Base-by-base conservation (phyloP, 1,284 basidiomycete genomes). In the Leucoagaricus sp. region DNA sequence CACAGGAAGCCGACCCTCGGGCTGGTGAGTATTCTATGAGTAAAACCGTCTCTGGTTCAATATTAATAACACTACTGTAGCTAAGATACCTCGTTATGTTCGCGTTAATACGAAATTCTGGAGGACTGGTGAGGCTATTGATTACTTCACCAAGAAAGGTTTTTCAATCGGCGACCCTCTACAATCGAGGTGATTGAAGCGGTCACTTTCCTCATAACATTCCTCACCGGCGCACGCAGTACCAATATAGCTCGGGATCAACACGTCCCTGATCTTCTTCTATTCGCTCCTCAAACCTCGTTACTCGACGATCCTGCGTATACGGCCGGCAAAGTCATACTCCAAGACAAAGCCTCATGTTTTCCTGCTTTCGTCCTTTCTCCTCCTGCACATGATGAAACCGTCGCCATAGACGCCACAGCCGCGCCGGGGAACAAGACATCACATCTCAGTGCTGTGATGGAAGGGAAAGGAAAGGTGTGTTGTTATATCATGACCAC, bases 381-480 rank as follows among this genome's bases (percentile, higher is more conserved):
- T 45, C 84, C 91, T 54, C 86, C 87, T 15, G 70, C 76, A 1
- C 69, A 65, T 31, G 75, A 80, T 44, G 67, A 76, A 34, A 70
- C 73, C 42, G 74, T 84, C 17, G 93, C 95, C 33, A 89, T 99
- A 48, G 97, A 99, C 71, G 96, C 94, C 4, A 99, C 96, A 26
- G 90, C 96, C 42, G 96, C 97, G 0, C 97, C 96, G 0, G 97
- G 97, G 0, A 99, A 99, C 75, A 99, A 99, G 76, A 99, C 97
- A 0, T 92, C 93, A 4, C 93, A 97, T 71, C 75, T 99, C 12
- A 91, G 91, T 60, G 93, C 95, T 9, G 75, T 98, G 38, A 93
- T 96, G 88, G 69, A 78, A 15, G 88, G 87, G 63, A 80, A 81
- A 64, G 93, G 93, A 60, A 93, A 87, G 73, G 93, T 92, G 59